These are phyloP conservation scores for Solanum bulbocastanum DNA, from an alignment of 257 asterid genomes.

Conservation along the genomic window DNA sequence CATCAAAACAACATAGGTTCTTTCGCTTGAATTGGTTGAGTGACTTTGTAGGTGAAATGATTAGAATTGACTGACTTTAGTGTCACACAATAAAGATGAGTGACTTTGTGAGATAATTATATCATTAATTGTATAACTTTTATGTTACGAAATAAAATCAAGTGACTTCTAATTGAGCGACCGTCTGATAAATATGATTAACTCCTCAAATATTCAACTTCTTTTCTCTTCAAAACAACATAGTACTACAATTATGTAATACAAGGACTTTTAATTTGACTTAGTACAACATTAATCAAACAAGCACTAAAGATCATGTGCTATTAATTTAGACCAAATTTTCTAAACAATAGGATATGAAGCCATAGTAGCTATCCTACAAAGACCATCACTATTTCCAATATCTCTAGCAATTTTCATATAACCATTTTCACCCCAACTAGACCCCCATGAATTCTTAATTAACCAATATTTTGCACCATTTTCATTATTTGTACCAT, in stretches of 20 bases:
- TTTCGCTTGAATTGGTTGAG: neutral
- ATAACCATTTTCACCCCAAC: constrained; percentile 13
- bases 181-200: neutral
- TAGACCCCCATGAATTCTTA: neutral
- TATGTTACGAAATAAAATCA: too few relatives aligned
- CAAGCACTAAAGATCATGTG: neutral
- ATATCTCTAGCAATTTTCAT: constrained; percentile 5
- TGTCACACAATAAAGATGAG: neutral
- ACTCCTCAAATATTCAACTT: neutral
- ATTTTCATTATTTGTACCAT: neutral
- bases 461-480: neutral
- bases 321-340: neutral
- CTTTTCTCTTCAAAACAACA: neutral
- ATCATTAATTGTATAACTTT: too few relatives aligned
- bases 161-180: neutral
- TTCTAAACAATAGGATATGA: constrained; percentile 4
- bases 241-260: neutral
- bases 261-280: neutral
- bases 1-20: neutral
- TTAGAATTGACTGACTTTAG: accelerated
- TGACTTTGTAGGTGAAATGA: neutral
- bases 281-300: neutral
- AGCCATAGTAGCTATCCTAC: neutral
- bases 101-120: too few relatives aligned
- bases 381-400: neutral